Base-by-base conservation (phyloP, 768 basidiomycete genomes). In the Leccinum arenicola region DNA sequence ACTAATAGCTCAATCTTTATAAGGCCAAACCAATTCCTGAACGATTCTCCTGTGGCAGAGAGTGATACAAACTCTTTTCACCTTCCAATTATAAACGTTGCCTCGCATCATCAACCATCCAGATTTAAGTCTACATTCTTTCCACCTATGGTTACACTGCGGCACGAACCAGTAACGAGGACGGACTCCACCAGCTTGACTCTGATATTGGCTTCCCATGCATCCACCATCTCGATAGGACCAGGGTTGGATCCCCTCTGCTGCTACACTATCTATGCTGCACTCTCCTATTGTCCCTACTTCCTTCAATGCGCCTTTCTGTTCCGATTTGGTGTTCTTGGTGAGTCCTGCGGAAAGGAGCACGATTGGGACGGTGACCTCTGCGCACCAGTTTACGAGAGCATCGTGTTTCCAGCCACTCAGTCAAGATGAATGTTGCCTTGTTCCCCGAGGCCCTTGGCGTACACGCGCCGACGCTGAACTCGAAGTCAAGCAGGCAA, bases 381-480 rank as follows among this genome's bases (percentile, higher is more conserved):
- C 97, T 0, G 27, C 27, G 27, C 27, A 29, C 27, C 27, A 29
- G 8, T 29, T 8, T 29, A 29, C 27, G 27, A 29, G 27, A 29
- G 27, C 27, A 29, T 29, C 27, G 27, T 29, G 0, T 9, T 29
- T 29, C 8, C 27, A 94, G 84, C 85, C 91, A 94, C 66, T 95
- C 93, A 1, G 86, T 86, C 21, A 96, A 78, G 31, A 92, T 74
- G 73, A 84, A 96, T 4, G 80, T 72, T 12, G 88, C 76, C 73
- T 98, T 97, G 55, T 33, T 98, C 94, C 3, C 85, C 80, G 47
- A 97, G 73, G 1, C 83, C 86, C 67, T 96, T 95, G 50, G 38
- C 38, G 35, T 17, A 17, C 17, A 38, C 6, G 15, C 15, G 38
- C 38, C 17, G 38, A 38, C 38, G 38, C 9, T 17, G 38, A 38